Percentiles rank a stretch among this genome's conserved stretches.
These are phyloP conservation scores for Phytopythium montanum DNA, from an alignment of 352 stramenopile species.

Conservation along the genomic window DNA sequence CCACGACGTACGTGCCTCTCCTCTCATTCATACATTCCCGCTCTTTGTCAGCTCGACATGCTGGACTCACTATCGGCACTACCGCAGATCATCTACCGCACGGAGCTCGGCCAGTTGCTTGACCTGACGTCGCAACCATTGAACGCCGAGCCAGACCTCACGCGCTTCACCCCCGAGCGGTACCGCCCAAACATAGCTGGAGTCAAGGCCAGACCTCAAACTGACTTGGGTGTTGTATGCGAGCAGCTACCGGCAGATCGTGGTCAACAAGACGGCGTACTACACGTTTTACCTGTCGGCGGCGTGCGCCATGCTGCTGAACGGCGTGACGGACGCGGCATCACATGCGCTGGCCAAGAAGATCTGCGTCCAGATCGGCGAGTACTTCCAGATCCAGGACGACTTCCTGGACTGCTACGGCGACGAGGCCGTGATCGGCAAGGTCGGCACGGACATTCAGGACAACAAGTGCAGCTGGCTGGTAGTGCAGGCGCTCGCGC, in stretches of 20 bases:
- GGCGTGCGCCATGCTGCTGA: conserved; percentile 89
- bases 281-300: conserved; percentile 99
- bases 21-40: not conserved
- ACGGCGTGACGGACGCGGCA: conserved; percentile 73
- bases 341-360: conserved; percentile 85
- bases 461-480: conserved; percentile 99
- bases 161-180: conserved; percentile 93
- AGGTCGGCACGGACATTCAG: conserved; percentile 98
- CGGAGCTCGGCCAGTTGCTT: conserved; percentile 95
- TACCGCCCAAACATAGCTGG: conserved; percentile 26
- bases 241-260: conserved; percentile 86
- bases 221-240: not conserved
- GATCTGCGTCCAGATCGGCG: conserved; percentile 96
- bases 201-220: not conserved
- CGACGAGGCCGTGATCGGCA: conserved; percentile 90
- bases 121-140: conserved; percentile 89
- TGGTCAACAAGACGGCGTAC: conserved; percentile 99
- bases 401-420: conserved; percentile 99
- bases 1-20: conserved; percentile 52
- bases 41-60: not conserved
- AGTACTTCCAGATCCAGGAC: conserved; percentile 99
- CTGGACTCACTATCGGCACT: conserved; percentile 5
- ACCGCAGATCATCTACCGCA: conserved; percentile 93
- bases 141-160: conserved; percentile 76
- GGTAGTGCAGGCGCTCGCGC: conserved; percentile 92